Evolutionary conservation across 805 yeast species (phyloP).

Genomic region (Yamadazyma sp.): DNA sequence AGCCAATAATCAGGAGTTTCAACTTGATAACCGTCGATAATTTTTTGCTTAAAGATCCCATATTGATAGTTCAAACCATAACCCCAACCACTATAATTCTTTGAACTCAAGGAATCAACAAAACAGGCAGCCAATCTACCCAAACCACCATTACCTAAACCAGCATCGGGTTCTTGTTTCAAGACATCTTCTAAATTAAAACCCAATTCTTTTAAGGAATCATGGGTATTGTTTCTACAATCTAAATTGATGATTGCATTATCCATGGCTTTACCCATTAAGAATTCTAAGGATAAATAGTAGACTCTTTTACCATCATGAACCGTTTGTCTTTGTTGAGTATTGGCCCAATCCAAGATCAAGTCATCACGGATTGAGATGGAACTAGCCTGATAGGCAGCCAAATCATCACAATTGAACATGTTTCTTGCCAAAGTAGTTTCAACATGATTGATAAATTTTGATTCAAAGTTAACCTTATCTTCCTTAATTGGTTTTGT

Average conservation of each 20-base stretch:
- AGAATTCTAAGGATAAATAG: constrained; percentile 80
- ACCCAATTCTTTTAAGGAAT: constrained; percentile 62
- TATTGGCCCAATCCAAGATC: constrained; percentile 85
- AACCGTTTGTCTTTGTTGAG: constrained; percentile 85
- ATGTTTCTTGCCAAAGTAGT: constrained; percentile 87
- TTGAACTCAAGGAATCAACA: constrained; percentile 81
- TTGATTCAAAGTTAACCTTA: constrained; percentile 58
- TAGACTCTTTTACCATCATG: constrained; percentile 83
- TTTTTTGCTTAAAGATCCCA: constrained; percentile 88
- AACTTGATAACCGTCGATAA: constrained; percentile 89
- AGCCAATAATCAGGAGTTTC: constrained; percentile 96
- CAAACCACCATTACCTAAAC: constrained; percentile 91
- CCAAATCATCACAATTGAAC: constrained; percentile 88
- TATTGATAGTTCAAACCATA: constrained; percentile 91
- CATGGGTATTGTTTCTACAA: constrained; percentile 54
- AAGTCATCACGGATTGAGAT: constrained; percentile 74
- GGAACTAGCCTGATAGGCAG: constrained; percentile 90
- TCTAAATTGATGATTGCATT: constrained; percentile 85
- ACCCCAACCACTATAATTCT: constrained; percentile 94
- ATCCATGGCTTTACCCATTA: constrained; percentile 95
- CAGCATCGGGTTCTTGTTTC: constrained; percentile 90
- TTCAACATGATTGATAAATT: constrained; percentile 83
- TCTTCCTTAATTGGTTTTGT: constrained; percentile 17
- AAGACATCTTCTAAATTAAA: constrained; percentile 84
- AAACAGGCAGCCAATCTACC: constrained; percentile 95